Base-by-base conservation (phyloP, 345 rosid species). In the Gossypium turneri region DNA sequence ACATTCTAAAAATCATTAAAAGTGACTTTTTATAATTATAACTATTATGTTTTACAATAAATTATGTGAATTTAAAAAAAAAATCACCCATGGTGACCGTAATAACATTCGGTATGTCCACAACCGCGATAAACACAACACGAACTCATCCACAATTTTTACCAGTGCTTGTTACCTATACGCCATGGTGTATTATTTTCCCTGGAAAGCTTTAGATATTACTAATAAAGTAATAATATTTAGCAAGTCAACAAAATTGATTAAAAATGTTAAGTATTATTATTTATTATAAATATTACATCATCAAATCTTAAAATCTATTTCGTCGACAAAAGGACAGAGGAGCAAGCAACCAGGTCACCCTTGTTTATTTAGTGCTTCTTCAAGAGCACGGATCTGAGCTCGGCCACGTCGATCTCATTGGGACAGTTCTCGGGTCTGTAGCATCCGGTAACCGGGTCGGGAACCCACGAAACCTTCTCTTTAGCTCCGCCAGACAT, bases 391-490 rank as follows among this genome's bases (percentile, higher is more conserved):
- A 56, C 2, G 45, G 86, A 87, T 10, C 95, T 82, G 6, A 88
- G 86, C 70, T 86, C 92, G 20, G 89, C 91, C 22, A 53, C 90
- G 67, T 90, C 91, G 58, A 86, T 69, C 78, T 86, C 92, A 34
- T 86, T 80, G 16, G 82, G 75, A 13, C 73, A 70, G 71, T 83
- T 87, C 74, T 84, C 92, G 1, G 95, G 92, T 67, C 90, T 79
- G 85, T 87, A 90, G 76, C 57, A 81, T 2, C 95, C 92, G 67
- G 95, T 88, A 12, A 86, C 84, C 3, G 95, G 95, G 78, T 90
- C 92, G 1, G 95, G 95, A 22, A 86, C 83, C 92, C 92, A 90
- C 17, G 88, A 70, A 22, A 84, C 88, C 79, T 82, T 83, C 77
- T 85, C 83, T n/a, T 75, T 68, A 22, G 84, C 47, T 16, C 77